Evolutionary conservation across 768 basidiomycete genomes (phyloP), one percentile per base, ranked within the genome.

Genomic region (Chalciporus chontae): DNA sequence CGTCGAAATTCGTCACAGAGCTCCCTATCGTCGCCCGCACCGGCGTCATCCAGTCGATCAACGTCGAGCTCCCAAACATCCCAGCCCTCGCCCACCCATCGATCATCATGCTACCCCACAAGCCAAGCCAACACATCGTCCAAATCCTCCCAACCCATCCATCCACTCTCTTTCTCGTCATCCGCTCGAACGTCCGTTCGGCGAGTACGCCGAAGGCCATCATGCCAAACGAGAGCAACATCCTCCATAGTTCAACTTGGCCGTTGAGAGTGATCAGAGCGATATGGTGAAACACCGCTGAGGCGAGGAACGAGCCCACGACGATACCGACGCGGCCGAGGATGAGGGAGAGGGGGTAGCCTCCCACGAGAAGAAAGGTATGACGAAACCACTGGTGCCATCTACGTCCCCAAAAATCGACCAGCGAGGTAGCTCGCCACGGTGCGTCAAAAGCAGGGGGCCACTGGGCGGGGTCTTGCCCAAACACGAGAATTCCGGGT

Each of bases 221-320:
- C 62, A 79, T 65, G 27, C 82, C 53, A 58, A 85, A 87, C 51
- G 77, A 80, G 1, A 75, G 72, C 0, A 68, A 61, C 38, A 79
- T 69, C 24, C 58, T 48, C 53, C 50, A 46, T n/a, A 76, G 67
- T 24, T 82, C 78, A 0, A 70, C 65, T 6, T 73, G 75, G 7
- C 66, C 61, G 2, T 77, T 75, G 71, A 81, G 70, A 0, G 76
- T 73, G 73, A 77, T 78, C 42, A 79, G 40, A 5, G 75, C 73
- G 5, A 76, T 40, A 47, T 79, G 70, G 52, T 87, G 86, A 11
- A 84, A 59, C 8, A 82, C 31, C 2, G 72, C 83, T 0, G 85
- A 87, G 4, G 76, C 60, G 1, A 78, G 51, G 60, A 86, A 87
- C 5, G 75, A 73, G 8, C 83, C 82, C 2, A 86, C 36, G 2